Evolutionary conservation across 306 rosid species (phyloP), one percentile per base, ranked within the genome.

Genomic region (Fagus sylvatica): DNA sequence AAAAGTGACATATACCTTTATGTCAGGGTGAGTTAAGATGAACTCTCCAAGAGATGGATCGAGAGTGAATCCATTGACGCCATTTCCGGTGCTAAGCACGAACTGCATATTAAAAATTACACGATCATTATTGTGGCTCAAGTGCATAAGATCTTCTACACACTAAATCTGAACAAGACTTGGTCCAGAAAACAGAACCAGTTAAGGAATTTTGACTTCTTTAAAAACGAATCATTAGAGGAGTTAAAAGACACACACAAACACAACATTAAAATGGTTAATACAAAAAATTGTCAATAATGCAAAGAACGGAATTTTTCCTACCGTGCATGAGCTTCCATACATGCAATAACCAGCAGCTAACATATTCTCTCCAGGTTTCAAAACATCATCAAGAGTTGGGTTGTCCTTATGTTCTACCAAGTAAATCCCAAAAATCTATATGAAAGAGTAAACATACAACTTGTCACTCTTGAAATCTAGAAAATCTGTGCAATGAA

Each of bases 311-410:
- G 7, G 30, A 11, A 57, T 28, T 57, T 36, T n/a, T 69, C 22
- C 34, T 92, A 95, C 99, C 85, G 93, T 95, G 97, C 99, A 95
- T 76, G 97, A 95, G 88, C 98, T 95, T 79, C 99, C 98, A 48
- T 95, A 95, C 98, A 95, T 92, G 89, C 99, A 95, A 77, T 95
- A 95, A 74, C 99, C 99, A 78, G 99, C 99, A 34, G 99, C 99
- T 64, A 93, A 40, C 98, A 95, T 93, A 61, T 88, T 81, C 83
- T 84, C 90, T 69, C 98, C 99, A 30, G 99, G 97, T 86, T 78
- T 93, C 87, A 95, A 70, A 76, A 93, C 99, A 75, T 93, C 96
- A 53, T 87, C 89, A 17, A 93, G 70, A 41, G 71, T 62, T 72
- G 98, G 93, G 71, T 91, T 91, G 15, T 80, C 83, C 66, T 15